Evolutionary conservation across 495 filamentous ascomycete genomes (phyloP).

Genomic region (Annulohypoxylon nitens): DNA sequence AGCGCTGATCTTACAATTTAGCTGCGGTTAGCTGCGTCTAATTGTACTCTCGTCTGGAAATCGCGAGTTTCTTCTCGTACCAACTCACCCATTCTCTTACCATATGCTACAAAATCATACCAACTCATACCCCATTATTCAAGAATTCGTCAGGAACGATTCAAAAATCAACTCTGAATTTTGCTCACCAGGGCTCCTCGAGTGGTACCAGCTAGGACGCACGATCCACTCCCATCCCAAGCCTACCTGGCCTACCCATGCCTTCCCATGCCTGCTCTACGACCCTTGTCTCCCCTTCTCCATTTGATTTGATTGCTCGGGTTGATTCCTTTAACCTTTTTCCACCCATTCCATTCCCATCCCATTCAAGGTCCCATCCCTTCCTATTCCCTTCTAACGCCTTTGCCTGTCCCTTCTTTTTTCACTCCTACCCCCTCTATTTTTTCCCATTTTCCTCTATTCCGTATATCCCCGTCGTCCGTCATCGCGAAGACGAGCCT

Average conservation of each 20-base stretch:
- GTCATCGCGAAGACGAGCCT: constrained; percentile 49
- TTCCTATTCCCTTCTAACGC: constrained; percentile 41
- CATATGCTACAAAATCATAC: constrained; percentile 19
- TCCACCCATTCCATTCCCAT: constrained; percentile 47
- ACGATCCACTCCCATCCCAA: constrained; percentile 42
- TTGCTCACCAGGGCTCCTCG: constrained; percentile 1
- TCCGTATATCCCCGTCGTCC: constrained; percentile 25
- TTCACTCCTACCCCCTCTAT: constrained; percentile 30
- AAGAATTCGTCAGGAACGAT: constrained; percentile 48
- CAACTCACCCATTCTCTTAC: constrained; percentile 5
- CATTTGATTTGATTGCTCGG: constrained; percentile 13
- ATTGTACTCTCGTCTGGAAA: neutral
- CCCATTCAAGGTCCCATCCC: constrained; percentile 52
- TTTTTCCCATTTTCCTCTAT: constrained; percentile 35
- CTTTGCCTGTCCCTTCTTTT: constrained; percentile 37
- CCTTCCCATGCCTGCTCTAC: neutral
- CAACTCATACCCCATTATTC: constrained; percentile 9
- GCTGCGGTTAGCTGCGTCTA: too few relatives aligned
- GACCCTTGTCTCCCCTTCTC: neutral
- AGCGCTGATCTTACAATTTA: neutral
- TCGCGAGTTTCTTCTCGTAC: neutral
- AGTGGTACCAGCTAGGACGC: constrained; percentile 34
- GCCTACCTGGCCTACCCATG: neutral
- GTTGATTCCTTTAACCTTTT: constrained; percentile 16
- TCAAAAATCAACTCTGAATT: constrained; percentile 15